A percentile compares a stretch with the other conserved stretches of the same genome.
Conservation (phyloP, 2,329 filamentous ascomycete species). For the Dryadomyces sulphureus region DNA sequence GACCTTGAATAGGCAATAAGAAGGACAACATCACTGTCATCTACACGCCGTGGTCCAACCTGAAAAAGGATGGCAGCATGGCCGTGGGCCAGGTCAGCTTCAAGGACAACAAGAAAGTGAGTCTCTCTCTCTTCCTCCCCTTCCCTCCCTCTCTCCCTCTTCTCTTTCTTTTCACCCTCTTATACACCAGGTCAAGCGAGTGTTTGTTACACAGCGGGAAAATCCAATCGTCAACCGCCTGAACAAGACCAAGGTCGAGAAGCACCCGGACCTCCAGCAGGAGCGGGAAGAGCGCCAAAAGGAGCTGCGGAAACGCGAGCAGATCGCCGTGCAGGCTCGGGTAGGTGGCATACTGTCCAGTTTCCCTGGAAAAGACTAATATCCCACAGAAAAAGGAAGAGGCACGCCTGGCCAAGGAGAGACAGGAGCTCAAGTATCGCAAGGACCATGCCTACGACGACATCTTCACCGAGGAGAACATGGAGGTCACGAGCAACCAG, state of each 20-base stretch:
- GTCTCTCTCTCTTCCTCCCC: neutral
- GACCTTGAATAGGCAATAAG: constrained; percentile 62
- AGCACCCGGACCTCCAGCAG: constrained; percentile 65
- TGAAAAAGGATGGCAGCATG: constrained; percentile 94
- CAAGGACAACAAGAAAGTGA: constrained; percentile 63
- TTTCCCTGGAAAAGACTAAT: too few species aligned
- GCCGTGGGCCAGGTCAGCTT: constrained; percentile 89
- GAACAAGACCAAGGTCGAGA: constrained; percentile 90
- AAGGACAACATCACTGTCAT: constrained; percentile 95
- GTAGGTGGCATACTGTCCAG: constrained; percentile 27
- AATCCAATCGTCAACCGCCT: constrained; percentile 93
- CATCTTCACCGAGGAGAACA: constrained; percentile 68
- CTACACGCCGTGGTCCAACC: constrained; percentile 91
- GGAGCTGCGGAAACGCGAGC: constrained; percentile 58
- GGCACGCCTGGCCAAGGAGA: constrained; percentile 56
- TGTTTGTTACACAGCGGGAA: constrained; percentile 66
- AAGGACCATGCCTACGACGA: constrained; percentile 98
- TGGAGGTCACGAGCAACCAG: constrained; percentile 71
- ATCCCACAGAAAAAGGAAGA: constrained; percentile 64
- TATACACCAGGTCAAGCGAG: constrained; percentile 50
- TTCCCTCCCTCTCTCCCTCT: neutral
- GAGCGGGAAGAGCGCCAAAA: constrained; percentile 68
- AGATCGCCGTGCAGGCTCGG: constrained; percentile 43
- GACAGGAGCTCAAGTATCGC: constrained; percentile 81
- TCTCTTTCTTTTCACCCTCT: too few species aligned